A percentile compares a stretch with the other conserved stretches of the same genome.
These are phyloP conservation scores for Albizia julibrissin DNA, from an alignment of 306 rosid genomes.

Conservation along the genomic window DNA sequence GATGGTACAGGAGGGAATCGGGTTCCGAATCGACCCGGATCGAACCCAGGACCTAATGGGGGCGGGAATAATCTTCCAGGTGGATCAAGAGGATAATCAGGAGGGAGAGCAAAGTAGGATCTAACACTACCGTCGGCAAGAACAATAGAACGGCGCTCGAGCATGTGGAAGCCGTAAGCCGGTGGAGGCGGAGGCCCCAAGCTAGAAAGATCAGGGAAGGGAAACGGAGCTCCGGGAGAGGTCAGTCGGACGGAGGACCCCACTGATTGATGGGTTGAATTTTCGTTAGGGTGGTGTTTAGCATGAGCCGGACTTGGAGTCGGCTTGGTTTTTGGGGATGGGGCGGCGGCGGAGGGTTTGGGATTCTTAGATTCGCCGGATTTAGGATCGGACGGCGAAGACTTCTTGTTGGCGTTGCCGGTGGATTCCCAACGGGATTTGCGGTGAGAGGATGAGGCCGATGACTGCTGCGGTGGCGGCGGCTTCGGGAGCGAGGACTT, in stretches of 20 bases:
- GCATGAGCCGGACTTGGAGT: constrained; percentile 44
- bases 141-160: constrained; percentile 85
- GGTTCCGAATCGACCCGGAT: constrained; percentile 43
- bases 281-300: constrained; percentile 37
- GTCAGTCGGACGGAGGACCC: constrained; percentile 32
- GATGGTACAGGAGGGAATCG: constrained; percentile 42
- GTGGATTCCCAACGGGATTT: constrained; percentile 86
- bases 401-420: constrained; percentile 30
- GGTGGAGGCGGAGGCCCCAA: constrained; percentile 86
- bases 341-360: constrained; percentile 43
- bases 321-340: constrained; percentile 44
- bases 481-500: constrained; percentile 48
- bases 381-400: constrained; percentile 40
- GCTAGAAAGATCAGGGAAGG: constrained; percentile 56
- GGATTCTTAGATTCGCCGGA: constrained; percentile 39
- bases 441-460: constrained; percentile 57
- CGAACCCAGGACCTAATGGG: constrained; percentile 31
- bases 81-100: constrained; percentile 57
- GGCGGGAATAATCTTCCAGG: constrained; percentile 44
- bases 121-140: constrained; percentile 93
- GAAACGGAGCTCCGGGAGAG: constrained; percentile 43
- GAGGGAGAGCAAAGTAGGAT: constrained; percentile 90
- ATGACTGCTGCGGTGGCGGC: constrained; percentile 35
- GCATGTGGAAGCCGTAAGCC: constrained; percentile 94
- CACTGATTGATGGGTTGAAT: constrained; percentile 17